Base-by-base conservation (phyloP, 2,329 filamentous ascomycete species). In the Ophiosphaerella herpotricha region DNA sequence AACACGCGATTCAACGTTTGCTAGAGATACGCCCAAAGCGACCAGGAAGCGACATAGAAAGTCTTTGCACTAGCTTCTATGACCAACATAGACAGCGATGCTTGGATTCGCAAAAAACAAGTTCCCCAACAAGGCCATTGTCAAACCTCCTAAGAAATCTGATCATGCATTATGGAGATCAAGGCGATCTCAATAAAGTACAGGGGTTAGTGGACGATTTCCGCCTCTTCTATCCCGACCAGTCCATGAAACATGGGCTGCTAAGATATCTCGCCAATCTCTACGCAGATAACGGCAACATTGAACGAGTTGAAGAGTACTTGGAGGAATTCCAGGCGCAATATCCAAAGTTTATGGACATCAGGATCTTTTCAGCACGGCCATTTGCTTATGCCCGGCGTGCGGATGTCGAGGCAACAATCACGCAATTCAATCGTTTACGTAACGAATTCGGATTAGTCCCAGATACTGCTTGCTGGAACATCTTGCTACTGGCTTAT, bases 401-500 rank as follows among this genome's bases (percentile, higher is more conserved):
- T 42, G 88, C 85, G 2, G 84, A 96, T 57, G 70, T 87, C 0
- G 65, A 75, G 3, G 78, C 82, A 43, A 84, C 87, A 0, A 74
- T 82, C 42, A 70, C 76, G 16, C 81, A 86, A 32, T 88, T 97
- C 53, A 66, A 83, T 39, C 77, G 80, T n/a, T 83, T 94, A 48
- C 66, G 69, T 21, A 61, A 74, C 6, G 77, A 83, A 42, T 86
- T 85, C 61, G 73, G 76, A 1, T 60, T 88, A 13, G 58, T 76
- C 36, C 87, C 86, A 6, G 83, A 85, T 55, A 70, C 80, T 1
- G 68, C 78, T 32, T 84, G 82, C 55, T 96, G 88, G 87, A 96
- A 96, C 65, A 85, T 86, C 18, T 73, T 96, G 24, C 77, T 97
- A 39, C 84, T 87, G 62, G 86, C 88, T 2, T 83, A 91, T 71